Evolutionary conservation across 352 stramenopile genomes (phyloP).

Genomic region (Phytophthora quininea): DNA sequence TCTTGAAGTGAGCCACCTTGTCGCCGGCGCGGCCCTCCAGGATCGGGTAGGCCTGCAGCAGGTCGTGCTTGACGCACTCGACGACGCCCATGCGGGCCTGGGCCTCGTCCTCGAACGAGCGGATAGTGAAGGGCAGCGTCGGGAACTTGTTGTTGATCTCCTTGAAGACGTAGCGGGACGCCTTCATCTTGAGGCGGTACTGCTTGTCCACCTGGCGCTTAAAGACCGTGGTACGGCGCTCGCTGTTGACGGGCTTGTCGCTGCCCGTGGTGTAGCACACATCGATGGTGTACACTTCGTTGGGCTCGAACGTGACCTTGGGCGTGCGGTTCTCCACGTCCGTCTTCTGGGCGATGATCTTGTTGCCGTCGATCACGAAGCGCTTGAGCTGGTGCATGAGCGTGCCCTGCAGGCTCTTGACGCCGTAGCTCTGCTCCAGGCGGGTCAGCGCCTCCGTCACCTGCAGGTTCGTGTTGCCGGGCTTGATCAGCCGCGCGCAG

Average conservation of each 20-base stretch:
- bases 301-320: slow-evolving; percentile 94
- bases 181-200: slow-evolving; percentile 96
- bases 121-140: slow-evolving; percentile 98
- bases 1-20: slow-evolving; percentile 99
- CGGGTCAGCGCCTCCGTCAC: slow-evolving; percentile 95
- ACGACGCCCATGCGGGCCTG: slow-evolving; percentile 98
- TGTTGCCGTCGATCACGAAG: slow-evolving; percentile 98
- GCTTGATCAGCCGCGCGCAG: slow-evolving; percentile 96
- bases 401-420: slow-evolving; percentile 97
- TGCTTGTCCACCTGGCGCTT: slow-evolving; percentile 99
- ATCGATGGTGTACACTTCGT: slow-evolving; percentile 99
- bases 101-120: slow-evolving; percentile 94
- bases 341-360: slow-evolving; percentile 94
- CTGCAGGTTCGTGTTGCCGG: slow-evolving; percentile 96
- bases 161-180: slow-evolving; percentile 95
- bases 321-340: slow-evolving; percentile 89
- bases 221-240: slow-evolving; percentile 97
- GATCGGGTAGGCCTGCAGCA: slow-evolving; percentile 98
- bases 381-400: slow-evolving; percentile 99
- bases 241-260: slow-evolving; percentile 92
- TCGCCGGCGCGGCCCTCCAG: slow-evolving; percentile 95
- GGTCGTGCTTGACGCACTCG: slow-evolving; percentile 98
- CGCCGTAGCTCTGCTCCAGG: slow-evolving; percentile 95
- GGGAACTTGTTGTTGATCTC: slow-evolving; percentile 99
- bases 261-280: slow-evolving; percentile 98